Conservation (phyloP, 1,284 basidiomycete species). For the Ustilago loliicola region DNA sequence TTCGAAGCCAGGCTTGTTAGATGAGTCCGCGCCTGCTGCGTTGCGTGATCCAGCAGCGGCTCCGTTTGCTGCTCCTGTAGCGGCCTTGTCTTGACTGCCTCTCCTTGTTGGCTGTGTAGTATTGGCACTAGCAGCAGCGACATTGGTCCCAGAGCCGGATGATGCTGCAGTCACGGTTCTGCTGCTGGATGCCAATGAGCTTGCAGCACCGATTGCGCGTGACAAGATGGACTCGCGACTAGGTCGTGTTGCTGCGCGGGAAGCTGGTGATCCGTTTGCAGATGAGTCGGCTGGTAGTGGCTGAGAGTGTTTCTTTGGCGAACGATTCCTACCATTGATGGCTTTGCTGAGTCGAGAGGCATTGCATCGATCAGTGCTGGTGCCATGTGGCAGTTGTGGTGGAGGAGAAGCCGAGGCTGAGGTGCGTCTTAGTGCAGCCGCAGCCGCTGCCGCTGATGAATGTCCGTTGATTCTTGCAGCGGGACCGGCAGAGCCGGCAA, state of each 20-base stretch:
- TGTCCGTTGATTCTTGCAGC: neutral
- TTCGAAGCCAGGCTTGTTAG: constrained; percentile 16
- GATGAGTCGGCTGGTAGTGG: constrained; percentile 22
- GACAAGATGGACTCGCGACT: constrained; percentile 30
- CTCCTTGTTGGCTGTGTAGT: constrained; percentile 7
- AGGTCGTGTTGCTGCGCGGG: constrained; percentile 4
- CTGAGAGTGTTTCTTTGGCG: constrained; percentile 23
- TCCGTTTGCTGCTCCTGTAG: neutral
- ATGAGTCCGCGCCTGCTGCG: constrained; percentile 2
- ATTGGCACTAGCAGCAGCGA: neutral
- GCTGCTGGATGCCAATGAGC: constrained; percentile 17
- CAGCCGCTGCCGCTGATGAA: constrained; percentile 9
- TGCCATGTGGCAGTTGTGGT: constrained; percentile 4
- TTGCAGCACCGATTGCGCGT: constrained; percentile 27
- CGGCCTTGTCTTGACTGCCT: constrained; percentile 13
- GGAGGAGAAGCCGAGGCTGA: constrained; percentile 23
- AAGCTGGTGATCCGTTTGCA: constrained; percentile 14
- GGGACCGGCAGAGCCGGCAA: neutral
- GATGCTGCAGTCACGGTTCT: neutral
- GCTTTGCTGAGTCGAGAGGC: constrained; percentile 20
- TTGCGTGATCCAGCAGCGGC: neutral
- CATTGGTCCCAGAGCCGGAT: neutral
- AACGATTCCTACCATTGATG: constrained; percentile 8
- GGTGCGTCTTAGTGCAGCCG: constrained; percentile 12
- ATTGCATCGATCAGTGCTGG: constrained; percentile 10